These are phyloP conservation scores for Penicillium sp. DNA, from an alignment of 2,329 filamentous ascomycete genomes.

Conservation along the genomic window DNA sequence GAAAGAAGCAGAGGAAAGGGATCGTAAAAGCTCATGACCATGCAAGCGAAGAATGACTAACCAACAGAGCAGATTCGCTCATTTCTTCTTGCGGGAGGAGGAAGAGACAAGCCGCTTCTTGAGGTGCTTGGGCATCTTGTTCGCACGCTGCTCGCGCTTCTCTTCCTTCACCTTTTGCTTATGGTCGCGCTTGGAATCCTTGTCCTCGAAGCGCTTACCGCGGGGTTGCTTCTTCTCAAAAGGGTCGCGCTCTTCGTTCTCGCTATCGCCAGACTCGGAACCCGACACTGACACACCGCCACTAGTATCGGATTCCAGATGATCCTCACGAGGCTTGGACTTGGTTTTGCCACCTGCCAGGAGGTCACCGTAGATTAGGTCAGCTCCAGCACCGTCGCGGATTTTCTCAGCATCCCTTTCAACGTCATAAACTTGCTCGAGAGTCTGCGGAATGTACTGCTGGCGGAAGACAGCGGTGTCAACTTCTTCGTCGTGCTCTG, in stretches of 20 bases:
- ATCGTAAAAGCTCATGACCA: slow-evolving; percentile 13
- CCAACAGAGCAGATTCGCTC: slow-evolving; percentile 7
- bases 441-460: slow-evolving; percentile 92
- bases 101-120: slow-evolving; percentile 64
- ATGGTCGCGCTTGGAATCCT: slow-evolving; percentile 83
- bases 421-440: slow-evolving; percentile 94
- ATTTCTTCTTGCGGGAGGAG: slow-evolving; percentile 39
- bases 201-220: slow-evolving; percentile 84
- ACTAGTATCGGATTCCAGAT: slow-evolving; percentile 34
- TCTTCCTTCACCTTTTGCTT: slow-evolving; percentile 92
- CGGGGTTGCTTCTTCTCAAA: slow-evolving; percentile 69
- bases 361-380: slow-evolving; percentile 81
- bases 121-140: slow-evolving; percentile 92
- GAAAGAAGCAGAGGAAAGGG: slow-evolving; percentile 13
- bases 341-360: slow-evolving; percentile 62
- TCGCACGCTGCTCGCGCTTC: slow-evolving; percentile 86
- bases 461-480: slow-evolving; percentile 92
- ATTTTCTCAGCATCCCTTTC: slow-evolving; percentile 84
- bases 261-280: slow-evolving; percentile 46
- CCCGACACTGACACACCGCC: slow-evolving; percentile 38
- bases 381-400: slow-evolving; percentile 66
- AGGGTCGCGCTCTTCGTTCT: slow-evolving; percentile 42
- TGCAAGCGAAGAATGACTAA: slow-evolving; percentile 13
- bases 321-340: slow-evolving; percentile 35
- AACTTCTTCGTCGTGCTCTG: slow-evolving; percentile 56